These are phyloP conservation scores for Globisporangium ultimum DNA, from an alignment of 352 stramenopile species.

Conservation along the genomic window DNA sequence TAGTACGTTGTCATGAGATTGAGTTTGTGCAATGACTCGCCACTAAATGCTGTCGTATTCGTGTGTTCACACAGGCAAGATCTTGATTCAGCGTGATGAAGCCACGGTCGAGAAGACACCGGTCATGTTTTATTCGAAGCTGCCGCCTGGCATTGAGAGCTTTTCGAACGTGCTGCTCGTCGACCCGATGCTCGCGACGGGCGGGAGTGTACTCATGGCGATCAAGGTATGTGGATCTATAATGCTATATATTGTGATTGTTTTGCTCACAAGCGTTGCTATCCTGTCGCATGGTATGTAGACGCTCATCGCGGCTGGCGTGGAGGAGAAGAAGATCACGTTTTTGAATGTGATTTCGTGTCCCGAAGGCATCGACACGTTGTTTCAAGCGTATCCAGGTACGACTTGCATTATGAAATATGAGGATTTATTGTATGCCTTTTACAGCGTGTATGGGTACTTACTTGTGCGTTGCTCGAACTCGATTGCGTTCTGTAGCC, in stretches of 20 bases:
- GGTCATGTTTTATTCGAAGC: conserved; percentile 94
- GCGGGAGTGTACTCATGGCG: conserved; percentile 86
- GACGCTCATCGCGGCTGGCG: conserved; percentile 81
- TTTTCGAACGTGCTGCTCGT: conserved; percentile 92
- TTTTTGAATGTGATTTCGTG: conserved; percentile 96
- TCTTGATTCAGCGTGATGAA: conserved; percentile 97
- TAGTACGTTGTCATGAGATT: not conserved
- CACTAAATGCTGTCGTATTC: not conserved
- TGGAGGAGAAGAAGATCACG: conserved; percentile 88
- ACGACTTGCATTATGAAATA: conserved; percentile 7
- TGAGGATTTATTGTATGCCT: conserved; percentile 23
- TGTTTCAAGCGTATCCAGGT: conserved; percentile 77
- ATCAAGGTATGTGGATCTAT: conserved; percentile 68
- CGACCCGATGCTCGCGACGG: conserved; percentile 96
- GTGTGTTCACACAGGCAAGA: conserved; percentile 76
- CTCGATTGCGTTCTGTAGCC: conserved; percentile 23
- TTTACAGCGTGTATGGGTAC: conserved; percentile 7
- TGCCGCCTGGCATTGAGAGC: conserved; percentile 79
- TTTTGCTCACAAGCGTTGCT: not conserved
- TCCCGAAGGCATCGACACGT: conserved; percentile 82
- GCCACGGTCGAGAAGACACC: conserved; percentile 77
- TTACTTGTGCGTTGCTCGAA: conserved; percentile 1
- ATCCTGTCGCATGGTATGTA: conserved; percentile 16
- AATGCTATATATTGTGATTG: not conserved
- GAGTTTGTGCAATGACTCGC: not conserved